These are phyloP conservation scores for Magnusiomyces magnusii DNA, from an alignment of 1,139 yeast genomes.

Conservation along the genomic window DNA sequence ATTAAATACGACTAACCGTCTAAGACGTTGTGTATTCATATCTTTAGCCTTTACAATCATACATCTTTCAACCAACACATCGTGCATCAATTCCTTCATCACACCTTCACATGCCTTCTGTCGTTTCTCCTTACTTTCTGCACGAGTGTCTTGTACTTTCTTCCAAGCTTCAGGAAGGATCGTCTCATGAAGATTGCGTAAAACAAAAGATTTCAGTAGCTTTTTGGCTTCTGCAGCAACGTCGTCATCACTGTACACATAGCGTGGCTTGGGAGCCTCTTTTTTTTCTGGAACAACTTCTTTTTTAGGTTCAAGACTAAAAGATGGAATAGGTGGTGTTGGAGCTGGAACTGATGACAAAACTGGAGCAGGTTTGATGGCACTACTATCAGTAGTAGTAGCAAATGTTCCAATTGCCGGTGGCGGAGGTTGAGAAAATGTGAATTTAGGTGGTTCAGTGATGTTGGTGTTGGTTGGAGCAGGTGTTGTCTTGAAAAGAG, in stretches of 20 bases:
- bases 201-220: constrained; percentile 7
- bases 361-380: not conserved
- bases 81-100: constrained; percentile 7
- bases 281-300: constrained; percentile 19
- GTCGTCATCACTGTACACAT: constrained; percentile 19
- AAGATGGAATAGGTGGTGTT: constrained; percentile 7
- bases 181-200: not conserved
- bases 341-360: constrained; percentile 3
- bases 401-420: not conserved
- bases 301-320: constrained; percentile 21
- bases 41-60: constrained; percentile 20
- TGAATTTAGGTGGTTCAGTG: not conserved
- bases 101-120: constrained; percentile 4
- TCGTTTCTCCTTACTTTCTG: constrained; percentile 9
- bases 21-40: constrained; percentile 18
- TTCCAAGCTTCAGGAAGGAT: constrained; percentile 9
- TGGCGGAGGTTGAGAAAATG: not conserved
- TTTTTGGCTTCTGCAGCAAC: constrained; percentile 6
- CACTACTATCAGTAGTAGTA: too few relatives aligned
- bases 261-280: constrained; percentile 26
- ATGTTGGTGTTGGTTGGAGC: not conserved
- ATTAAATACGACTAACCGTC: constrained; percentile 7
- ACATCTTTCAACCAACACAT: constrained; percentile 19
- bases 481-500: not conserved
- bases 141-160: constrained; percentile 6